These are phyloP conservation scores for Angomonas ambiguus DNA, from an alignment of 208 protist species.

Conservation along the genomic window DNA sequence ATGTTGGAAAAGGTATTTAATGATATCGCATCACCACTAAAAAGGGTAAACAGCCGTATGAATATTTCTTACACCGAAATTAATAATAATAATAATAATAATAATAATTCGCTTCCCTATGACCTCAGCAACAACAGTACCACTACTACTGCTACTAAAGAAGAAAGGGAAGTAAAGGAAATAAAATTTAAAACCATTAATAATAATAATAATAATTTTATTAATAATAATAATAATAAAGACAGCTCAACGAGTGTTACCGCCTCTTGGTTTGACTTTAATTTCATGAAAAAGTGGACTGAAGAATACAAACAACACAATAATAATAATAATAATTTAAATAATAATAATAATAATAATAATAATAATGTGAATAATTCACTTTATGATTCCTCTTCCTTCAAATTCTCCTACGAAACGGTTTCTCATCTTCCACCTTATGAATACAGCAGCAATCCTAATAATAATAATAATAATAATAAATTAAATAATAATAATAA, in stretches of 20 bases:
- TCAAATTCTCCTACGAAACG: too few relatives aligned
- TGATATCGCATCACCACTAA: neutral
- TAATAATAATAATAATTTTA: conserved; percentile 9
- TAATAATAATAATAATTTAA: neutral
- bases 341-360: neutral
- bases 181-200: too few relatives aligned
- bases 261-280: too few relatives aligned
- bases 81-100: neutral
- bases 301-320: too few relatives aligned
- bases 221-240: neutral
- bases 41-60: neutral
- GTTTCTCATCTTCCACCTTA: neutral
- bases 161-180: too few relatives aligned
- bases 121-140: neutral
- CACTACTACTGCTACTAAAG: too few relatives aligned
- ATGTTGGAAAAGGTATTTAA: neutral
- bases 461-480: conserved; percentile 4
- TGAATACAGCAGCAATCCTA: neutral
- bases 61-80: neutral
- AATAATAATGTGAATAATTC: neutral
- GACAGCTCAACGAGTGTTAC: neutral
- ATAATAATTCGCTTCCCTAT: too few relatives aligned
- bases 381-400: too few relatives aligned
- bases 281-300: too few relatives aligned
- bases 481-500: conserved; percentile 1